Base-by-base conservation (phyloP, 345 rosid species). In the Melaleuca quinquenervia region DNA sequence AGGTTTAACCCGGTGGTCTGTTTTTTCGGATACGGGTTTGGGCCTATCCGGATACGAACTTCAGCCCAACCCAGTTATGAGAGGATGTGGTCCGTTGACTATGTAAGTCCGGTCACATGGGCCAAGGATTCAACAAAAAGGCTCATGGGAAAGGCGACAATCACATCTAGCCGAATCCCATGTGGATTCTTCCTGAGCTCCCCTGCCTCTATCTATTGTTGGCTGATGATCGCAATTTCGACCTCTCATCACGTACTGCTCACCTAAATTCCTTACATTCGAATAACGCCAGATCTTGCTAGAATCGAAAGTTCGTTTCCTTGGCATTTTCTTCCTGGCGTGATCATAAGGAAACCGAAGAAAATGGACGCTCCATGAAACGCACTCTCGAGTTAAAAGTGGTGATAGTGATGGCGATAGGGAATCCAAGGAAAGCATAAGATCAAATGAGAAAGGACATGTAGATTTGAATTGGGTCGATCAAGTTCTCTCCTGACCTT, bases 351-450 rank as follows among this genome's bases (percentile, higher is more conserved):
- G 27, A 62, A 27, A 14, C 6, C 5, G 21, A 29, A 27, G 29
- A 3, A 27, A 7, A 60, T 60, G 44, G 75, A 27, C 18, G 1
- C 18, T 6, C 13, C 8, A 27, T 1, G 29, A 6, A 60, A 27
- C 4, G 0, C 18, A 13, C 27, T 27, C 36, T 13, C 2, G 1
- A 1, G 2, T 60, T 15, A n/a, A 9, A 27, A 7, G 36, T 13
- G 20, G 76, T 22, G 16, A 32, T 16, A 11, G 44, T 22, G 5
- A 32, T 16, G 22, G 44, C 22, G 5, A 64, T 0, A 8, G 1
- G 11, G 44, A 7, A 1, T 8, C 27, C 41, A 27, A 14, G 41
- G 8, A 62, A 14, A 62, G 21, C 6, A 4, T 27, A 41, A 14
- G 20, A 62, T 29, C 1, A 9, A 60, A 15, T 14, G 21, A 27